A percentile compares a stretch with the other conserved stretches of the same genome.
Evolutionary conservation across 768 basidiomycete genomes (phyloP).

Genomic region (Cyathus striatus): DNA sequence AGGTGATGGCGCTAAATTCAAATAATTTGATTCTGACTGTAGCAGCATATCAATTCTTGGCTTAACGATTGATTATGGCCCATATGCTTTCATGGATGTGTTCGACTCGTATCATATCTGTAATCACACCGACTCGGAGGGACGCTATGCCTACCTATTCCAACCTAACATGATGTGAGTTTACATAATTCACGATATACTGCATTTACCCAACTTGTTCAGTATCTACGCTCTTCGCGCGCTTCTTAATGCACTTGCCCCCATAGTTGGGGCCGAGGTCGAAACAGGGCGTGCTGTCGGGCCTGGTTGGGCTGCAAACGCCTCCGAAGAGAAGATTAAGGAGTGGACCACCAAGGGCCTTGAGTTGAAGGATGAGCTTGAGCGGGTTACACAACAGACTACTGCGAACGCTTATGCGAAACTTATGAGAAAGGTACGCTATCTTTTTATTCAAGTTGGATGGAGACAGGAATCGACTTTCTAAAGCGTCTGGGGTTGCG

Average conservation of each 20-base stretch:
- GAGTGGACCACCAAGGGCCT: slow-evolving; percentile 59
- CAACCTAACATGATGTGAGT: slow-evolving; percentile 80
- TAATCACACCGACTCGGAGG: slow-evolving; percentile 80
- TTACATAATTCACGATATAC: not conserved
- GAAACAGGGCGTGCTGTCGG: slow-evolving; percentile 48
- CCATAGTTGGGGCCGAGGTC: slow-evolving; percentile 81
- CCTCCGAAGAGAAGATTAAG: slow-evolving; percentile 44
- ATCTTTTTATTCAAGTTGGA: not conserved
- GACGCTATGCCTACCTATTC: slow-evolving; percentile 70
- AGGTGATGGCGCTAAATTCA: slow-evolving; percentile 9
- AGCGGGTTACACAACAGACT: slow-evolving; percentile 51
- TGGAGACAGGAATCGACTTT: no score
- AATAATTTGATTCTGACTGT: slow-evolving; percentile 6
- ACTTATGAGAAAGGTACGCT: slow-evolving; percentile 63
- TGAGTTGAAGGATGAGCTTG: slow-evolving; percentile 55
- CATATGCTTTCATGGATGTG: slow-evolving; percentile 94
- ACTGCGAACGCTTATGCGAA: slow-evolving; percentile 60
- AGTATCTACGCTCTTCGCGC: slow-evolving; percentile 78
- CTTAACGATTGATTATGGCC: slow-evolving; percentile 79
- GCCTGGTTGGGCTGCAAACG: slow-evolving; percentile 61
- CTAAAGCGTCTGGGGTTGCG: slow-evolving; percentile 73
- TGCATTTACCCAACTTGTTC: slow-evolving; percentile 4
- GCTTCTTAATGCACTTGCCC: slow-evolving; percentile 72
- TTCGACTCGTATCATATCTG: slow-evolving; percentile 84
- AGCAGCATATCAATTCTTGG: slow-evolving; percentile 68